Percentiles rank a stretch among this genome's conserved stretches.
phyloP scores from a whole-genome alignment of 1,284 basidiomycete species.

The Entoloma clypeatum region DNA sequence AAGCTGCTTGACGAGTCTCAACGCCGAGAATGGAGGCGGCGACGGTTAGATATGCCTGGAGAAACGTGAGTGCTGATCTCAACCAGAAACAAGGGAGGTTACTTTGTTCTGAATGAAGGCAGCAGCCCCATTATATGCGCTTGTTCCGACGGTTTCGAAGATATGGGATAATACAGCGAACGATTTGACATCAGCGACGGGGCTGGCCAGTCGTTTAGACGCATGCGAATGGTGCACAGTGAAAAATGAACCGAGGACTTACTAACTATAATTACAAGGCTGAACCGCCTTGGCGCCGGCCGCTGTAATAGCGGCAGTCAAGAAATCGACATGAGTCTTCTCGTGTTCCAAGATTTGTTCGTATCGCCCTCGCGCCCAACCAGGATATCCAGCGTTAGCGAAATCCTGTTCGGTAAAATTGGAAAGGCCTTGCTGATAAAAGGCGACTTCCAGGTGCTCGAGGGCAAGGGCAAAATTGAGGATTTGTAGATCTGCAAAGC shows the following conservation, averaged over 20 bases:
- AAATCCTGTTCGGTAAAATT: conserved; percentile 42
- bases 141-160: conserved; percentile 56
- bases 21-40: conserved; percentile 40
- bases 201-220: conserved; percentile 34
- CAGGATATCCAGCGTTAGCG: conserved; percentile 36
- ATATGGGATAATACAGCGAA: conserved; percentile 52
- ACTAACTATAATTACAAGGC: conserved; percentile 55
- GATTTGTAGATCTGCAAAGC: conserved; percentile 25
- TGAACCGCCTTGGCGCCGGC: conserved; percentile 25
- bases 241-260: conserved; percentile 19
- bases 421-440: conserved; percentile 36
- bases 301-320: conserved; percentile 18
- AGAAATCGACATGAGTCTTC: conserved; percentile 33
- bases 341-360: conserved; percentile 50
- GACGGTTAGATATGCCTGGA: conserved; percentile 35
- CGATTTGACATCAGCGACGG: conserved; percentile 40
- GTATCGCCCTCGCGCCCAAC: conserved; percentile 41
- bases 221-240: too few relatives aligned
- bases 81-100: neutral
- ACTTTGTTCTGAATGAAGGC: conserved; percentile 38
- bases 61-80: neutral
- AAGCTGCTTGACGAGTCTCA: conserved; percentile 46
- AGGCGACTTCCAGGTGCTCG: conserved; percentile 51
- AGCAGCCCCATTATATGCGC: conserved; percentile 53
- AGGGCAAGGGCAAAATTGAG: conserved; percentile 39